Conservation (phyloP, 2,329 filamentous ascomycete genomes). For the Aspergillus awamori region DNA sequence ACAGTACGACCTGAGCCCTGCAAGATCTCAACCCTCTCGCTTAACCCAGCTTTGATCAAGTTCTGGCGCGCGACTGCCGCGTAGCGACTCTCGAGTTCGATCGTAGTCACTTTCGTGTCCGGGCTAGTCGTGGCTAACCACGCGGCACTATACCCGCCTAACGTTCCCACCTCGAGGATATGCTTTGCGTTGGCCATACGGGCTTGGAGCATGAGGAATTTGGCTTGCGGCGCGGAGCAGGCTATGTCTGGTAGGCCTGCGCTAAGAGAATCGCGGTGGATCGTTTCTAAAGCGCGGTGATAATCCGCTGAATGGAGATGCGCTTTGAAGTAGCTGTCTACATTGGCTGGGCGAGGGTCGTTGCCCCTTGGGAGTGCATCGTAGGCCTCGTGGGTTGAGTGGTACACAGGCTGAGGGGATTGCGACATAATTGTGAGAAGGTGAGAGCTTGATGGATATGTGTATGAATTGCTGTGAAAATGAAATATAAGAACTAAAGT, state of each 20-base stretch:
- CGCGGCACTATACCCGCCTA: conserved; percentile 59
- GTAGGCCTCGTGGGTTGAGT: too few species aligned
- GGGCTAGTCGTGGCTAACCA: conserved; percentile 48
- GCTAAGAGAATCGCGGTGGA: too few species aligned
- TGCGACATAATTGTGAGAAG: too few species aligned
- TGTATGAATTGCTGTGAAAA: too few species aligned
- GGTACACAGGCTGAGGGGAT: too few species aligned
- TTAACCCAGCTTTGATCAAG: conserved; percentile 38
- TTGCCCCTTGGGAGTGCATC: too few species aligned
- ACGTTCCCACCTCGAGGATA: conserved; percentile 58
- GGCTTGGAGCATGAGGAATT: background rate
- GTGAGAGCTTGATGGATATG: too few species aligned
- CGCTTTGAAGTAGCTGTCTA: too few species aligned
- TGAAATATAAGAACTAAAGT: too few species aligned
- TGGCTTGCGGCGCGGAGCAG: background rate
- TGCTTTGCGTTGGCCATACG: conserved; percentile 5
- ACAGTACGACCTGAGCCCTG: conserved; percentile 51
- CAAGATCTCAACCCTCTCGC: conserved; percentile 47
- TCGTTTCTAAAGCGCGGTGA: too few species aligned
- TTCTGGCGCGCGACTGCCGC: conserved; percentile 54
- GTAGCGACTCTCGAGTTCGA: conserved; percentile 51
- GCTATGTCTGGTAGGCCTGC: background rate
- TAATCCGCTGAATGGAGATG: too few species aligned
- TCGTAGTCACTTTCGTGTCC: conserved; percentile 48
- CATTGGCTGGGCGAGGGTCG: too few species aligned